Evolutionary conservation across 225 moss, liverwort and hornwort genomes (phyloP), one percentile per base, ranked within the genome.

Genomic region (Anthoceros angustus): DNA sequence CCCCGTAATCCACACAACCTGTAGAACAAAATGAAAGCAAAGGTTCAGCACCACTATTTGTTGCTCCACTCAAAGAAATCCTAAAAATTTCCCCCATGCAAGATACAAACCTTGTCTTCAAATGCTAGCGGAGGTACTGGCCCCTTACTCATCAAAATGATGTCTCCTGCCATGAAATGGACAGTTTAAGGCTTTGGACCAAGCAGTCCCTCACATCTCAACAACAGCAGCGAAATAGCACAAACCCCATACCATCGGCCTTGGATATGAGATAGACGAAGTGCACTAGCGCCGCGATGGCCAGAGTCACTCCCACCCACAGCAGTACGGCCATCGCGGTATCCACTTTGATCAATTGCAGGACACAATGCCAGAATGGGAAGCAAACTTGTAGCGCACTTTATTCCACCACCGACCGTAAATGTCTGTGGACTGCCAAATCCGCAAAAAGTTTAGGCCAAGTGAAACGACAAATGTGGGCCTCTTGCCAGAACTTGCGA

Each of bases 1-100:
- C 64, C 92, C 92, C 21, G 82, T 76, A 46, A 92, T 83, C 92
- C 92, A 92, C 41, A 92, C 86, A 63, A 86, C 89, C 75, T 79
- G 66, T 50, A 62, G 9, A 18, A 62, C n/a, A 40, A 24, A 46
- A 68, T 8, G 9, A 64, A 12, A 18, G 25, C 32, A 41, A 15
- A 10, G 26, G 1, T 55, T 55, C 23, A 7, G 10, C 18, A 7
- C 14, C 23, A 18, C 55, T 18, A 55, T 5, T 55, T 15, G 55
- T 55, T 55, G 55, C 6, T 55, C n/a, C 18, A 1, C 23, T 15
- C 46, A 12, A 6, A 48, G 14, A 48, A 48, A 48, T 48, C 5
- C 46, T 1, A 32, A 32, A 32, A 32, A 32, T 32, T 4, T 1
- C 32, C 32, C 32, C 32, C 32, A 32, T 32, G 32, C 46, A 48